These are phyloP conservation scores for Ogataea trehaloabstinens DNA, from an alignment of 805 yeast genomes.

Conservation along the genomic window DNA sequence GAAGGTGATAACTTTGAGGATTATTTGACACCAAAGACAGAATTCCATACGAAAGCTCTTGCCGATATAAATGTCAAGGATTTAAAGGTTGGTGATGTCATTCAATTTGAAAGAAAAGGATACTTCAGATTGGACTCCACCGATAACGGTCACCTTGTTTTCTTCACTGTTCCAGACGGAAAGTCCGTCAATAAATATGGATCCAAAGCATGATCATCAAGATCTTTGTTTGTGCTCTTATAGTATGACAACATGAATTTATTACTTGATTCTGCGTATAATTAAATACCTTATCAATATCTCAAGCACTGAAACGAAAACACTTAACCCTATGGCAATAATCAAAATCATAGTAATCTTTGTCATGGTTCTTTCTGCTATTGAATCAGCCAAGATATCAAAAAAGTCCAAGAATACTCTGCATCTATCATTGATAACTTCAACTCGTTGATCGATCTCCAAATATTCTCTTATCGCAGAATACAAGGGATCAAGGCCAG, in stretches of 20 bases:
- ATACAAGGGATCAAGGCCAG: constrained; percentile 90
- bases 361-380: constrained; percentile 90
- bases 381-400: constrained; percentile 89
- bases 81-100: constrained; percentile 80
- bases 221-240: not conserved
- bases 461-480: constrained; percentile 85
- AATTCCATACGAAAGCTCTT: constrained; percentile 71
- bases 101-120: constrained; percentile 97
- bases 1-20: constrained; percentile 94
- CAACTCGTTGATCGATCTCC: constrained; percentile 93
- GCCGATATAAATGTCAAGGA: constrained; percentile 78
- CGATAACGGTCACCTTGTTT: constrained; percentile 61
- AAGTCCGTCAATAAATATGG: constrained; percentile 77
- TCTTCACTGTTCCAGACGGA: constrained; percentile 96
- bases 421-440: constrained; percentile 89
- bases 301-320: constrained; percentile 74
- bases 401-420: constrained; percentile 91
- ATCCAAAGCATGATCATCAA: constrained; percentile 41
- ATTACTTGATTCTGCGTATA: constrained; percentile 25
- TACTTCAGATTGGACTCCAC: constrained; percentile 79
- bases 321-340: constrained; percentile 72
- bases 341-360: constrained; percentile 90
- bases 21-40: constrained; percentile 83
- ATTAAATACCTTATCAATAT: constrained; percentile 58
- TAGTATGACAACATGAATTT: not conserved